phyloP scores from a whole-genome alignment of 2,329 filamentous ascomycete genomes.

The Ampelomyces quisqualis region DNA sequence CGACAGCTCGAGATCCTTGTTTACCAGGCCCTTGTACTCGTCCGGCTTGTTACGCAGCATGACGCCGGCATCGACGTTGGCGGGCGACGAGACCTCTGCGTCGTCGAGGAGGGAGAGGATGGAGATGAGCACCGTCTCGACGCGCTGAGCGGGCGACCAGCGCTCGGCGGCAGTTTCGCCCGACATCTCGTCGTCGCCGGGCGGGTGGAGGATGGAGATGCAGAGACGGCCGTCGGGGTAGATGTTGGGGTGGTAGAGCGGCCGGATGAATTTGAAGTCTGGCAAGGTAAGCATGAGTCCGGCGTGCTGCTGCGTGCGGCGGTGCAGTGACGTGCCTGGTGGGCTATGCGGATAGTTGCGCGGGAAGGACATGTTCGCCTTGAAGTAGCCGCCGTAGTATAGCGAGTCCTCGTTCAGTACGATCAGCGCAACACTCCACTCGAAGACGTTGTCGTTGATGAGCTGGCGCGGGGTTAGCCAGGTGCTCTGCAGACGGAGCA shows the following conservation, averaged over 20 bases:
- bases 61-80: constrained; percentile 90
- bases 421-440: constrained; percentile 86
- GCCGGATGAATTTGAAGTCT: constrained; percentile 79
- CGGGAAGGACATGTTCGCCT: constrained; percentile 84
- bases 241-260: constrained; percentile 90
- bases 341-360: constrained; percentile 87
- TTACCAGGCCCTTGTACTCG: constrained; percentile 69
- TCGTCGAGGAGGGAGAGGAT: constrained; percentile 91
- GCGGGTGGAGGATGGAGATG: constrained; percentile 92
- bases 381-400: constrained; percentile 93
- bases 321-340: constrained; percentile 55
- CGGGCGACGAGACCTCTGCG: constrained; percentile 88
- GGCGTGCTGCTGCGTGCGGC: not conserved
- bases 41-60: constrained; percentile 73
- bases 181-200: constrained; percentile 89
- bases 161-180: constrained; percentile 87
- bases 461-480: constrained; percentile 54
- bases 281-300: not conserved
- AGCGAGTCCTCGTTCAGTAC: constrained; percentile 89
- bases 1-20: constrained; percentile 68
- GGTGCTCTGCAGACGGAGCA: constrained; percentile 8
- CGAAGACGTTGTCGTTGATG: constrained; percentile 78
- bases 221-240: constrained; percentile 88
- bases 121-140: constrained; percentile 91
- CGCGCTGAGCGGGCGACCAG: constrained; percentile 91